These are phyloP conservation scores for Boletellus ananiceps DNA, from an alignment of 768 basidiomycete species.

Conservation along the genomic window DNA sequence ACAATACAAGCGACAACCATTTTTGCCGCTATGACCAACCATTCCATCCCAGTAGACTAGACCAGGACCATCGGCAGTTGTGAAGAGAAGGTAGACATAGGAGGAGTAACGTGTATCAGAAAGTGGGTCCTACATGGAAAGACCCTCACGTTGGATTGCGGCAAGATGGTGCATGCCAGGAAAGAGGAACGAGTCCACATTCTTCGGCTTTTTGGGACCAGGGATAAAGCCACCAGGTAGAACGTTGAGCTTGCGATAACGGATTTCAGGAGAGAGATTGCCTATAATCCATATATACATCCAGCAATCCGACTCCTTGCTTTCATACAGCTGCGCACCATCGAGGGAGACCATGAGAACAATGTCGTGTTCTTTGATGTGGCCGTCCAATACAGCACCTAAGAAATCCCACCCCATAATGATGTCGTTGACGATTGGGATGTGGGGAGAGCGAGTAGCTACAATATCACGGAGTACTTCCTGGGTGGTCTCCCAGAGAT, in stretches of 20 bases:
- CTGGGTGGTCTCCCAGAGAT: constrained; percentile 15
- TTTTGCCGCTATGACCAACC: constrained; percentile 31
- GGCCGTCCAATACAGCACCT: not conserved
- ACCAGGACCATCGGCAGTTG: constrained; percentile 28
- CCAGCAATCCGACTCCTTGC: constrained; percentile 19
- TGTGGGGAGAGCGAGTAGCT: not conserved
- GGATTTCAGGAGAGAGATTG: constrained; percentile 3
- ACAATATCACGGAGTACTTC: not conserved
- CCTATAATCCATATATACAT: constrained; percentile 36
- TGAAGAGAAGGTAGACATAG: not conserved
- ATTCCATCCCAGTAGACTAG: constrained; percentile 30
- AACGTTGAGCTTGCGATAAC: constrained; percentile 3
- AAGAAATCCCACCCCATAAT: constrained; percentile 14
- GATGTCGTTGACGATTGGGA: not conserved
- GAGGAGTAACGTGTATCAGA: not conserved
- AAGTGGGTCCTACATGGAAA: not conserved
- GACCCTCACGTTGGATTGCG: not conserved
- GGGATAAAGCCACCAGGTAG: constrained; percentile 2
- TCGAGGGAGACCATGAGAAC: constrained; percentile 37
- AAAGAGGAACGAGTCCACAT: constrained; percentile 2
- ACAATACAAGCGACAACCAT: constrained; percentile 36
- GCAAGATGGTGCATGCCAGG: constrained; percentile 2
- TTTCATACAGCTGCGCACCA: constrained; percentile 36
- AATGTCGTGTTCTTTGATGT: constrained; percentile 23
- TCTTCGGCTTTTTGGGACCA: not conserved